Conservation (phyloP, 2,329 filamentous ascomycete species). For the Plenodomus lindquistii region DNA sequence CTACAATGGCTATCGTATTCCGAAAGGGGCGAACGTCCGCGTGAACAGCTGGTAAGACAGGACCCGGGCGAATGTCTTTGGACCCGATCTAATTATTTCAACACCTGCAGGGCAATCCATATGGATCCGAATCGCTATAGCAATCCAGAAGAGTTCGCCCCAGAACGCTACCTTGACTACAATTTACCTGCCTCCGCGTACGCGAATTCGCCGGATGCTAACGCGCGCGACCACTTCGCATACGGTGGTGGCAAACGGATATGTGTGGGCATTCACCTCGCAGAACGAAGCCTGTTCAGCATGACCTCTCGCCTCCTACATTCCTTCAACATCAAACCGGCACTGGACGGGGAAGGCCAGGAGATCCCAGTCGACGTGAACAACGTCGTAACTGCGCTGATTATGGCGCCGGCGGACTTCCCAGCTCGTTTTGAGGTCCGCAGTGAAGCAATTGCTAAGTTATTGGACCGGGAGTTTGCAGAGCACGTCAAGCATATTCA, state of each 20-base stretch:
- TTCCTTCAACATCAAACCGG: conserved; percentile 51
- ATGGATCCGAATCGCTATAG: conserved; percentile 45
- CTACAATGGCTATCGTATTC: conserved; percentile 46
- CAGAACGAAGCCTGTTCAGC: conserved; percentile 48
- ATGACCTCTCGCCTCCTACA: conserved; percentile 52
- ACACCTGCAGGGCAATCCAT: conserved; percentile 26
- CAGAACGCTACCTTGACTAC: conserved; percentile 47
- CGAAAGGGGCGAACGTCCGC: conserved; percentile 44
- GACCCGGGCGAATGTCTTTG: too few relatives aligned
- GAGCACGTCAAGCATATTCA: too few relatives aligned
- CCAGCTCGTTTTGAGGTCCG: too few relatives aligned
- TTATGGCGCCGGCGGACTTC: too few relatives aligned
- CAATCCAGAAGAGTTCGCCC: conserved; percentile 47
- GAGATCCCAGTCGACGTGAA: too few relatives aligned
- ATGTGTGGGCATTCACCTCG: conserved; percentile 50
- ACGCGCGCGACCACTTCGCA: conserved; percentile 11
- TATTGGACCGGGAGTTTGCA: too few relatives aligned
- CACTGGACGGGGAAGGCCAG: too few relatives aligned
- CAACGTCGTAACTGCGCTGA: too few relatives aligned
- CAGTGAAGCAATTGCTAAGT: too few relatives aligned
- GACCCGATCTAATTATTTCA: not conserved
- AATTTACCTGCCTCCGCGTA: conserved; percentile 37
- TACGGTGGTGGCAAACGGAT: conserved; percentile 50
- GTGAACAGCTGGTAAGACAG: conserved; percentile 45
- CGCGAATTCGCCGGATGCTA: conserved; percentile 34